Percentiles rank a stretch among this genome's conserved stretches.
phyloP scores from a whole-genome alignment of 1,284 basidiomycete species.

The Austroboletus novae-zelandiae region DNA sequence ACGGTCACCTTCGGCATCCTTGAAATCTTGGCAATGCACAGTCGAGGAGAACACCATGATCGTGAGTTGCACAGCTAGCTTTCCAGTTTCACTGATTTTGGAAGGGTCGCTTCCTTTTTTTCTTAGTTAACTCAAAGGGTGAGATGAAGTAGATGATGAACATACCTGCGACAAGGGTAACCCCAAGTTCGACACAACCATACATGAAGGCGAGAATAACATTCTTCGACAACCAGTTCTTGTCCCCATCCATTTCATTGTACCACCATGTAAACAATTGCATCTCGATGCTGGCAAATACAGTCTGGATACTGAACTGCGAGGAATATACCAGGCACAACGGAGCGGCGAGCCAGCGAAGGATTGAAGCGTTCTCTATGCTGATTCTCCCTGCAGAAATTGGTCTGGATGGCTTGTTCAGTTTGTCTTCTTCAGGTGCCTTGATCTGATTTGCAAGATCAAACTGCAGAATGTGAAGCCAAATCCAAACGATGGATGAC shows the following conservation, averaged over 20 bases:
- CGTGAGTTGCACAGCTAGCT: slow-evolving; percentile 26
- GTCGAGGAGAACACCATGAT: slow-evolving; percentile 34
- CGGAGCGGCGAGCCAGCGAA: slow-evolving; percentile 39
- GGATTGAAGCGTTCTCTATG: slow-evolving; percentile 25
- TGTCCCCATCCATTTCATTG: slow-evolving; percentile 37
- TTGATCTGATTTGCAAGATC: slow-evolving; percentile 45
- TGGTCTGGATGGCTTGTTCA: slow-evolving; percentile 42
- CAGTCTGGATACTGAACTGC: slow-evolving; percentile 29
- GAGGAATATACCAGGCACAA: slow-evolving; percentile 35
- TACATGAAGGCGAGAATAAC: slow-evolving; percentile 38
- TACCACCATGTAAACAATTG: slow-evolving; percentile 34
- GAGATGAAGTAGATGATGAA: neutral
- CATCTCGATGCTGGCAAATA: slow-evolving; percentile 34
- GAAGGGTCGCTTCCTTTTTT: slow-evolving; percentile 15
- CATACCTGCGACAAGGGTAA: slow-evolving; percentile 37
- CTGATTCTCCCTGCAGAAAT: slow-evolving; percentile 39
- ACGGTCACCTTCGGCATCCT: slow-evolving; percentile 36
- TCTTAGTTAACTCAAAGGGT: neutral
- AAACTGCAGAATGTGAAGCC: slow-evolving; percentile 43
- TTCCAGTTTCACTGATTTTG: slow-evolving; percentile 18
- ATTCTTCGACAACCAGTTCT: slow-evolving; percentile 38
- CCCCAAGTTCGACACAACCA: slow-evolving; percentile 37
- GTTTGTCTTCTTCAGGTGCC: slow-evolving; percentile 38
- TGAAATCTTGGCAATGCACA: slow-evolving; percentile 43
- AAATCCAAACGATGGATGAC: slow-evolving; percentile 40